Evolutionary conservation across 2,329 filamentous ascomycete genomes (phyloP), one percentile per base, ranked within the genome.

Genomic region (Anisogramma anomala): DNA sequence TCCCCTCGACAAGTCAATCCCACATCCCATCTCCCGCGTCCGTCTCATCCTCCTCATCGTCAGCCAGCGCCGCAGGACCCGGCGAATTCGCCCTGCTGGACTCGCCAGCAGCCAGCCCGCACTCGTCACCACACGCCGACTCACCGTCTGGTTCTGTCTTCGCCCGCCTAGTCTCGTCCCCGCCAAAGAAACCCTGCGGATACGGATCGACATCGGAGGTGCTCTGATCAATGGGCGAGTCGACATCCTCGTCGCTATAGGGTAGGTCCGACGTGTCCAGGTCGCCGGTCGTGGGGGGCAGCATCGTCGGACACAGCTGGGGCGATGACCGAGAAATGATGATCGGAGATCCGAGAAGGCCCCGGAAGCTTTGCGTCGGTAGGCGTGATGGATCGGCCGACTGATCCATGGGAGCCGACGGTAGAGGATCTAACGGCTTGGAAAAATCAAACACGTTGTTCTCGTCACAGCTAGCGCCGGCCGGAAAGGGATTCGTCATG

Each of bases 361-460:
- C 31, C 5, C 22, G 9, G 14, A 37, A 10, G 9, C 6, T 17
- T 20, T 17, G 20, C 4, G 30, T 22, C 6, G 41, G 19, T 13
- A 17, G 20, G 4, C 15, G 38, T 11, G 38, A 15, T 17, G 36
- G 6, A 20, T 26, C 4, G 9, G 19, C 13, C 14, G 33, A 18
- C n/a, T 44, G 15, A 3, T 25, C 18, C 4, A 4, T n/a, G 3
- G 22, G 31, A 13, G 23, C 9, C n/a, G 34, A 15, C 8, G 41
- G 34, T 30, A 33, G 18, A 13, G 22, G 22, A 9, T 33, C 19
- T 20, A 47, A n/a, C 5, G 52, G 48, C 31, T 48, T 51, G 1
- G 51, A 49, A 22, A 53, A 52, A 30, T 55, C 50, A 34, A 50
- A 51, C 10, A 32, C 40, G 28, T 36, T 42, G 17, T 26, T 14